Base-by-base conservation (phyloP, 768 basidiomycete species). In the Podaxis sp. region DNA sequence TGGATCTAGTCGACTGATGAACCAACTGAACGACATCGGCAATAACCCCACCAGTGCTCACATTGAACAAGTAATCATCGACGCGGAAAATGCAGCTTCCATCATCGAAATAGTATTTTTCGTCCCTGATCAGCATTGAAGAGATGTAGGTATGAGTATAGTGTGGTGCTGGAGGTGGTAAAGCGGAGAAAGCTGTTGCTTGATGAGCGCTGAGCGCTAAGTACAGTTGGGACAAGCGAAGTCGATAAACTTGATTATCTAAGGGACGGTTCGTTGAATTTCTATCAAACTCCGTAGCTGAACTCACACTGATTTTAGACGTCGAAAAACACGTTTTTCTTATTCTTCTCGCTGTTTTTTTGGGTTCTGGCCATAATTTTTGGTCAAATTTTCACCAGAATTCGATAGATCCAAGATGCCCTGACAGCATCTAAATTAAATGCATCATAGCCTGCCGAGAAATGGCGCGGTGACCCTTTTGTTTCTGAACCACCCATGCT, bases 401-500 rank as follows among this genome's bases (percentile, higher is more conserved):
- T 41, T 12, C 28, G 6, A 28, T 28, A 10, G 8, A n/a, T 52
- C 28, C 6, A 26, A 20, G n/a, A 28, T 24, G 33, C 12, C n/a
- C n/a, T n/a, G 2, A 28, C 6, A 28, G 28, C 3, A 28, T 28
- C 28, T 28, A 28, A 28, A 28, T 53, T 28, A 28, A 28, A 28
- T 53, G 20, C 41, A 64, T 57, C 26, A 66, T 56, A 10, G 28
- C 56, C 12, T 33, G 13, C 10, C 55, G 11, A 2, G 66, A 64
- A 33, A 77, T 68, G 28, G 59, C 28, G 2, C 70, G 58, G 60
- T 80, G 80, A 8, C 66, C 65, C 51, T 71, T 73, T 61, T 77
- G 74, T 66, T 75, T 74, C n/a, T 64, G 44, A 2, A 77, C 75
- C n/a, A 73, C 74, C 75, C 77, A 80, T 44, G 70, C 77, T 2